These are phyloP conservation scores for Xylaria nigripes DNA, from an alignment of 495 filamentous ascomycete species.

Conservation along the genomic window DNA sequence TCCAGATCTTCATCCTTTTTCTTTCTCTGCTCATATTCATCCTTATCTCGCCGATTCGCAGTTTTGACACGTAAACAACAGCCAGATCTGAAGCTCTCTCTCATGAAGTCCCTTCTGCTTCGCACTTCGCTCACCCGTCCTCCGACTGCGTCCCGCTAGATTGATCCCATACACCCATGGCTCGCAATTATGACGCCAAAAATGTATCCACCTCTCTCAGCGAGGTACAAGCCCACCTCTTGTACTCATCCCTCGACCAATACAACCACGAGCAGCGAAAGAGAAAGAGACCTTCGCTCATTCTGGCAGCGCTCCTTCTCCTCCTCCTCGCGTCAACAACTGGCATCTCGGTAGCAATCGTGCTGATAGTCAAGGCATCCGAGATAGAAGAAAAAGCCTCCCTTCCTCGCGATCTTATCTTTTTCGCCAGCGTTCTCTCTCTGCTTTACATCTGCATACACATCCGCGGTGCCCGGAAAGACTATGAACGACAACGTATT, in stretches of 20 bases:
- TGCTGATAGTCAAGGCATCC: slow-evolving; percentile 13
- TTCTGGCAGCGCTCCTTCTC: slow-evolving; percentile 19
- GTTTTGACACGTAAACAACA: neutral
- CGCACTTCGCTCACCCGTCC: neutral
- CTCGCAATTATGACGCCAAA: slow-evolving; percentile 1
- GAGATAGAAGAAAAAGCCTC: slow-evolving; percentile 16
- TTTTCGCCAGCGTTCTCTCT: slow-evolving; percentile 19
- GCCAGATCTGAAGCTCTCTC: neutral
- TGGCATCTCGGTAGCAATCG: slow-evolving; percentile 15
- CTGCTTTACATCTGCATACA: slow-evolving; percentile 23
- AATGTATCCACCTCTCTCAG: neutral
- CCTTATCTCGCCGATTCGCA: neutral
- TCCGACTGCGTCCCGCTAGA: slow-evolving; percentile 12
- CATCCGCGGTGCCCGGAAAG: slow-evolving; percentile 18
- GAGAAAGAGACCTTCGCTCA: slow-evolving; percentile 14
- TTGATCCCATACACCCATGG: slow-evolving; percentile 12
- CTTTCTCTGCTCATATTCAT: neutral
- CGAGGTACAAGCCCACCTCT: slow-evolving; percentile 13
- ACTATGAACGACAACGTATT: slow-evolving; percentile 9
- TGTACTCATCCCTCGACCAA: slow-evolving; percentile 23
- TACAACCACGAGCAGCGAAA: slow-evolving; percentile 18
- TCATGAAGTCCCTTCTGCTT: neutral
- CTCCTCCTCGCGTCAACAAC: slow-evolving; percentile 20
- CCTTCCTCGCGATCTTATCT: slow-evolving; percentile 20
- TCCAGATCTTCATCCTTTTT: neutral